Evolutionary conservation across 2,329 filamentous ascomycete genomes (phyloP).

Genomic region (Cladophialophora bantiana): DNA sequence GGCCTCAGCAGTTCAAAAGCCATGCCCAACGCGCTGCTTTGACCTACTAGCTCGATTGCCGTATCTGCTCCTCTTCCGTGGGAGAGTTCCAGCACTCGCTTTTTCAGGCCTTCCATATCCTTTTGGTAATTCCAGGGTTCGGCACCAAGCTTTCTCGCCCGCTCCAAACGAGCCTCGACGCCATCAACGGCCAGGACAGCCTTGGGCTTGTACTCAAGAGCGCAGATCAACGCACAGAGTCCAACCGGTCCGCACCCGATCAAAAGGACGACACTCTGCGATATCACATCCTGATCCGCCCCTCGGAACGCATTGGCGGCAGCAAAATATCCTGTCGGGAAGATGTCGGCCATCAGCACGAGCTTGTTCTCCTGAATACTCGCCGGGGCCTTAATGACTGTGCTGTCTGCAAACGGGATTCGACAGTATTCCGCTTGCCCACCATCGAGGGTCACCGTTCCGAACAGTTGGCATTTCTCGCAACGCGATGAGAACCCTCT

Average conservation of each 20-base stretch:
- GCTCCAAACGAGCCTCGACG: slow-evolving; percentile 74
- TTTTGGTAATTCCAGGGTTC: slow-evolving; percentile 81
- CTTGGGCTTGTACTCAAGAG: slow-evolving; percentile 76
- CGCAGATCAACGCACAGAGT: slow-evolving; percentile 80
- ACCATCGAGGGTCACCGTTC: slow-evolving; percentile 72
- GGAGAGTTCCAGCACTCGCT: slow-evolving; percentile 75
- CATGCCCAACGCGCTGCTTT: slow-evolving; percentile 70
- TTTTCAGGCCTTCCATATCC: slow-evolving; percentile 69
- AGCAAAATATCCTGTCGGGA: slow-evolving; percentile 83
- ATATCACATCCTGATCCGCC: slow-evolving; percentile 63
- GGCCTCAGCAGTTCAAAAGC: slow-evolving; percentile 75
- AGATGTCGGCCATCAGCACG: slow-evolving; percentile 92
- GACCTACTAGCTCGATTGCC: slow-evolving; percentile 78
- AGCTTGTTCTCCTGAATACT: slow-evolving; percentile 76
- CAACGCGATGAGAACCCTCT: slow-evolving; percentile 80
- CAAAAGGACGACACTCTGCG: slow-evolving; percentile 75
- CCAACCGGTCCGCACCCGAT: slow-evolving; percentile 88
- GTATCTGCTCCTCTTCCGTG: slow-evolving; percentile 84
- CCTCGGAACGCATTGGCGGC: slow-evolving; percentile 77
- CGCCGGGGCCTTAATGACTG: slow-evolving; percentile 75
- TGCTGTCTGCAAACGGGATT: slow-evolving; percentile 80
- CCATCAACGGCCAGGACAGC: slow-evolving; percentile 81
- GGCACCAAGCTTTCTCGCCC: slow-evolving; percentile 76
- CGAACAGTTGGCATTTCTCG: slow-evolving; percentile 73
- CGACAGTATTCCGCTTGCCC: slow-evolving; percentile 84